A percentile compares a stretch with the other conserved stretches of the same genome.
phyloP scores from a whole-genome alignment of 352 stramenopile species.

The Phytophthora sansomeana region DNA sequence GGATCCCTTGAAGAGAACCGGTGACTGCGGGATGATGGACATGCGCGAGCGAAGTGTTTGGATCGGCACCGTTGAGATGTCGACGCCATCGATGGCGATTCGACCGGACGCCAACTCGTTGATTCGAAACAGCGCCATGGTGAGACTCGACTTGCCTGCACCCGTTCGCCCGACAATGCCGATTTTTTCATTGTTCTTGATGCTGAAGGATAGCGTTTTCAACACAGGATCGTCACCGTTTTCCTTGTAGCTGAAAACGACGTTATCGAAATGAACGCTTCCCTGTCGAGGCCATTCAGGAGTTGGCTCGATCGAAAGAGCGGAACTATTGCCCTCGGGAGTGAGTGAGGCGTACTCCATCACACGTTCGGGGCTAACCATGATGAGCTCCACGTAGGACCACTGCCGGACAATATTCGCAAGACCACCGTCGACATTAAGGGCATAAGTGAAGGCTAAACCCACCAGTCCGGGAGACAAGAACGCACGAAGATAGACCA shows the following conservation, averaged over 20 bases:
- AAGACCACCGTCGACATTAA: conserved; percentile 77
- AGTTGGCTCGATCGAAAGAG: conserved; percentile 16
- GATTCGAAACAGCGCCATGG: conserved; percentile 86
- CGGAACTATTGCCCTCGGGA: neutral
- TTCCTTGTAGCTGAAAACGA: conserved; percentile 29
- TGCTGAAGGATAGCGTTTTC: conserved; percentile 21
- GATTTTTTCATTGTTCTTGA: conserved; percentile 61
- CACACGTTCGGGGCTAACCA: conserved; percentile 60
- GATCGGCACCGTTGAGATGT: conserved; percentile 46
- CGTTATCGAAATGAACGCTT: conserved; percentile 19
- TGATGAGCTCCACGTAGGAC: conserved; percentile 52
- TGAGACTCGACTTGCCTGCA: conserved; percentile 83
- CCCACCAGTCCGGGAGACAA: conserved; percentile 62
- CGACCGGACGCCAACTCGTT: conserved; percentile 71
- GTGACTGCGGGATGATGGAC: conserved; percentile 78
- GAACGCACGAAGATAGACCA: conserved; percentile 30
- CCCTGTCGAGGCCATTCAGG: conserved; percentile 9
- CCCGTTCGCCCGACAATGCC: conserved; percentile 90
- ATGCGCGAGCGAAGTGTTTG: conserved; percentile 35
- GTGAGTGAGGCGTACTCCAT: conserved; percentile 28
- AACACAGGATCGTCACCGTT: conserved; percentile 12
- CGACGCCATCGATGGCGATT: conserved; percentile 49
- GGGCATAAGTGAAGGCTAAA: conserved; percentile 79
- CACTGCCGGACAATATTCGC: conserved; percentile 64
- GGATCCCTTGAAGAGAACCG: conserved; percentile 91